Percentiles rank a stretch among this genome's conserved stretches.
Conservation (phyloP, 257 asterid genomes). For the Buddleja alternifolia region DNA sequence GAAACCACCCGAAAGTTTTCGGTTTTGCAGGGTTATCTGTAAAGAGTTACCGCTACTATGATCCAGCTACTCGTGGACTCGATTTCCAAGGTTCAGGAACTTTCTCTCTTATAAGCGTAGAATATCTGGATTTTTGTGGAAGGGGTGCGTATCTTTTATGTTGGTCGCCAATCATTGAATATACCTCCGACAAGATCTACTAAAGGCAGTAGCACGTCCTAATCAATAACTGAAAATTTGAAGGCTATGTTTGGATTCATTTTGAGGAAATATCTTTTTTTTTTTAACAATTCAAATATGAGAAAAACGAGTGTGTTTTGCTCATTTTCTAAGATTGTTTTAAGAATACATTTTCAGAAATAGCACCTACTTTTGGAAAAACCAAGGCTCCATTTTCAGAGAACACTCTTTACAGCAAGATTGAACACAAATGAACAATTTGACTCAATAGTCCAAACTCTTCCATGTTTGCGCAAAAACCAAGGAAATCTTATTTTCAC, state of each 20-base stretch:
- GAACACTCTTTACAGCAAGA: too few species aligned
- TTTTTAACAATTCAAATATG: background rate
- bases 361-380: too few species aligned
- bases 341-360: too few species aligned
- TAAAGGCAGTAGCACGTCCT: background rate
- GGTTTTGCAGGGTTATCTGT: slow-evolving; percentile 89
- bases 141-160: background rate
- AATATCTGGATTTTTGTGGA: slow-evolving; percentile 6
- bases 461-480: too few species aligned
- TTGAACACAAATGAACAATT: too few species aligned
- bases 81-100: slow-evolving; percentile 69
- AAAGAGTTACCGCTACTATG: slow-evolving; percentile 85
- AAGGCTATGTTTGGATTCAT: background rate
- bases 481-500: too few species aligned
- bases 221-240: background rate
- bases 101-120: slow-evolving; percentile 16
- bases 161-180: background rate
- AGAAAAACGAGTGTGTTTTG: background rate
- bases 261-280: too few species aligned
- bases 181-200: background rate
- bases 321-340: background rate
- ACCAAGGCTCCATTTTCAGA: too few species aligned
- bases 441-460: too few species aligned
- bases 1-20: slow-evolving; percentile 90
- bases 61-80: slow-evolving; percentile 94